phyloP scores from a whole-genome alignment of 2,329 filamentous ascomycete species.

The Aureobasidium sp. region DNA sequence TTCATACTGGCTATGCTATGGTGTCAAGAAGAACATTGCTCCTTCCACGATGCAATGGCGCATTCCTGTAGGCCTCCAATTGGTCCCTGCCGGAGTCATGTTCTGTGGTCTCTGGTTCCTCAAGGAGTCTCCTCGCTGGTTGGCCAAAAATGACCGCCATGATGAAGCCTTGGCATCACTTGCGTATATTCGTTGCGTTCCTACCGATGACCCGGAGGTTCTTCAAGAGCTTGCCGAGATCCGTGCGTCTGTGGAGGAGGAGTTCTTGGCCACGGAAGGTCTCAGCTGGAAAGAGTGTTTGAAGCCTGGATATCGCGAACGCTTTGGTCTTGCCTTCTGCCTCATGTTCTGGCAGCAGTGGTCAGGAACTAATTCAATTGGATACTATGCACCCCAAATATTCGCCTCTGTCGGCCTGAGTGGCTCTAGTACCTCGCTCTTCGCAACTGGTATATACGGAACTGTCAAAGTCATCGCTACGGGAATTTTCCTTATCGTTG shows the following conservation, averaged over 20 bases:
- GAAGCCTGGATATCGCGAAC: conserved; percentile 55
- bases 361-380: conserved; percentile 41
- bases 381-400: conserved; percentile 49
- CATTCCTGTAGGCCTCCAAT: conserved; percentile 70
- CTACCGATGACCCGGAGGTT: conserved; percentile 26
- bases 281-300: conserved; percentile 47
- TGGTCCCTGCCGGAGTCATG: conserved; percentile 65
- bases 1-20: conserved; percentile 45
- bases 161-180: conserved; percentile 66
- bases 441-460: conserved; percentile 44
- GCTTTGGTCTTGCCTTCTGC: conserved; percentile 68
- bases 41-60: conserved; percentile 35
- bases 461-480: conserved; percentile 45
- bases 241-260: conserved; percentile 45
- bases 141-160: conserved; percentile 71
- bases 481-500: conserved; percentile 39
- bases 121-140: conserved; percentile 68
- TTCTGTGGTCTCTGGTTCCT: conserved; percentile 54
- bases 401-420: conserved; percentile 42
- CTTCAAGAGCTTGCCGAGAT: conserved; percentile 43
- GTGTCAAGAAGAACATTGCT: conserved; percentile 21
- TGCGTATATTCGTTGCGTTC: conserved; percentile 57
- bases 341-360: conserved; percentile 58
- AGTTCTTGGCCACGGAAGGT: conserved; percentile 43
- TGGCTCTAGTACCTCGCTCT: conserved; percentile 37